Evolutionary conservation across 805 yeast genomes (phyloP).

Genomic region (Dipodascus albidus): DNA sequence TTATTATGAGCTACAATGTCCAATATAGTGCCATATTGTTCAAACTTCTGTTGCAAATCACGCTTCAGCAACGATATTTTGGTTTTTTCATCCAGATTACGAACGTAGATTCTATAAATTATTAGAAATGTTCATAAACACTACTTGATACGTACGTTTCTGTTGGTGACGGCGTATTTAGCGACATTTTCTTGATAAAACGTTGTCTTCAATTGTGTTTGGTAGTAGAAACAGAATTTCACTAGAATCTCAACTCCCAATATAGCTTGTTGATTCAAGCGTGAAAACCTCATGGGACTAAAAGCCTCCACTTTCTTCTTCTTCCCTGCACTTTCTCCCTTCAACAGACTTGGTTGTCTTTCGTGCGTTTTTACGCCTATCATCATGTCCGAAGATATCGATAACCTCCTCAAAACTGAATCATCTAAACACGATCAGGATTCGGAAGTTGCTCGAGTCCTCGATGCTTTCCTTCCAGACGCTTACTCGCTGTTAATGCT

Average conservation of each 20-base stretch:
- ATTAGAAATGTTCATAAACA: background rate
- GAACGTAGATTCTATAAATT: slow-evolving; percentile 37
- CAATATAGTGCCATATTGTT: slow-evolving; percentile 35
- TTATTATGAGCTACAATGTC: slow-evolving; percentile 48
- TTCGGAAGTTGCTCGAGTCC: slow-evolving; percentile 44
- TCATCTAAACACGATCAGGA: slow-evolving; percentile 28
- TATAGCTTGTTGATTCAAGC: too few relatives aligned
- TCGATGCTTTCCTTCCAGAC: slow-evolving; percentile 37
- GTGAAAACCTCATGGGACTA: too few relatives aligned
- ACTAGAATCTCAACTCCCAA: too few relatives aligned
- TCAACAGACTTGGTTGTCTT: too few relatives aligned
- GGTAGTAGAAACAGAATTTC: too few relatives aligned
- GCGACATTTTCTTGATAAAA: background rate
- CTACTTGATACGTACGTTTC: slow-evolving; percentile 5
- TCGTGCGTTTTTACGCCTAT: background rate
- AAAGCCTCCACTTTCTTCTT: too few relatives aligned
- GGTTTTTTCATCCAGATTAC: slow-evolving; percentile 63
- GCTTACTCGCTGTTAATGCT: slow-evolving; percentile 42
- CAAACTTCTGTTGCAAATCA: slow-evolving; percentile 33
- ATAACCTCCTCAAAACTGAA: slow-evolving; percentile 21
- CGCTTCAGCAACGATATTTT: slow-evolving; percentile 38
- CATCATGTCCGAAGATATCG: slow-evolving; percentile 16
- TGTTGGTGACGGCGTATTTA: background rate
- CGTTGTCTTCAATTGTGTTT: too few relatives aligned
- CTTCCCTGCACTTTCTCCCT: too few relatives aligned